Evolutionary conservation across 2,329 filamentous ascomycete genomes (phyloP), one percentile per base, ranked within the genome.

Genomic region (Malbranchea zuffiana): DNA sequence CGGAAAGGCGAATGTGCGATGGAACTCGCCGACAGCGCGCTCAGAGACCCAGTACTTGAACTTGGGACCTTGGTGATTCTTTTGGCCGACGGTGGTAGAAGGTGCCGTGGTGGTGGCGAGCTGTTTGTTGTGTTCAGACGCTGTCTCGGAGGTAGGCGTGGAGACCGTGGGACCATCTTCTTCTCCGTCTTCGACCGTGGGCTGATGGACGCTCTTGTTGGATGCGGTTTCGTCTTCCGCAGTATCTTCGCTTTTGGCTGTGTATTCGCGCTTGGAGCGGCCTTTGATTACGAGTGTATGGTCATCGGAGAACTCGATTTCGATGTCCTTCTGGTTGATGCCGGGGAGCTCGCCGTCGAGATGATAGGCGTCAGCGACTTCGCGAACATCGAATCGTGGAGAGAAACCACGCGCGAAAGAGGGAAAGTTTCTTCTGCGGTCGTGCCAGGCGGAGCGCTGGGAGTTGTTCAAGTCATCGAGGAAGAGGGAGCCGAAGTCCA

Each of bases 1-100:
- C 1, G 72, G 66, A 59, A 77, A 77, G 35, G 57, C 63, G 53
- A 77, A 77, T 4, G 59, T 61, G 38, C 73, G 64, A 39, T 71
- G 64, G 56, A 77, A 77, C 24, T 70, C 63, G 37, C 73, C 73
- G 21, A 73, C 57, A 1, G 64, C 67, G 44, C 73, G 70, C 53
- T 77, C 73, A 32, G 62, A 66, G 29, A 72, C 61, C 71, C 71
- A 75, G 57, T 71, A 75, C 47, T 65, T 48, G 33, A 27, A 41
- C 13, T n/a, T 27, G 15, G 39, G 39, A n/a, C 33, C 18, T n/a
- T 35, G 21, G 6, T 21, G 28, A n/a, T 57, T 46, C 13, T 53
- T 47, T 18, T 50, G 45, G 24, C 41, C 36, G 8, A 46, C 38
- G n/a, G 42, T 37, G 15, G 46, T 46, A 13, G 37, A 16, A 25